Conservation (phyloP, 768 basidiomycete species). For the Naganishia vishniacii region DNA sequence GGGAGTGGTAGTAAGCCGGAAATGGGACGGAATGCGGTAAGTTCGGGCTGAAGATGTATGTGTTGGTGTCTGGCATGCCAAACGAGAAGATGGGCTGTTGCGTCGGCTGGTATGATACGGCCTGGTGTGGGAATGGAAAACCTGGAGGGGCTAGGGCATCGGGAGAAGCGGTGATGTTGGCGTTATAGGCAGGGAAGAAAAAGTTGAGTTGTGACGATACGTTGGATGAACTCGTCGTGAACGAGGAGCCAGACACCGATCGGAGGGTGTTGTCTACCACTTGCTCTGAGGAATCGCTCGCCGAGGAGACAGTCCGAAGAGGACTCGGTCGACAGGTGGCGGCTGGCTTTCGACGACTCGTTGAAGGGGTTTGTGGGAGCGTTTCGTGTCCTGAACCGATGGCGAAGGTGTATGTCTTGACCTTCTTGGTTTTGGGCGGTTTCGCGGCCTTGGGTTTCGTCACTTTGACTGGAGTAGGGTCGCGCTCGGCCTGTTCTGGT, state of each 20-base stretch:
- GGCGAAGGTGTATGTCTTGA: conserved; percentile 11
- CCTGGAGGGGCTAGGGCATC: no score
- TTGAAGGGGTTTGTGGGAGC: neutral
- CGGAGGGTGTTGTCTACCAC: neutral
- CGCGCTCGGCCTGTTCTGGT: no score
- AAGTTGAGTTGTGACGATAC: conserved; percentile 6
- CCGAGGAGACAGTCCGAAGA: conserved; percentile 1
- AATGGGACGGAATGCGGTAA: neutral
- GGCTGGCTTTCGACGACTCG: neutral
- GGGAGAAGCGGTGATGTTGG: neutral
- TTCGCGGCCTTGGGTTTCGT: neutral
- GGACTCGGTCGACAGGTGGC: neutral
- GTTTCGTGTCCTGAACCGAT: neutral
- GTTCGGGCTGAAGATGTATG: conserved; percentile 10
- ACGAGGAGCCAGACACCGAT: neutral
- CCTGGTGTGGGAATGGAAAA: no score
- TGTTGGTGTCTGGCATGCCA: neutral
- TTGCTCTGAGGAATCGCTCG: neutral
- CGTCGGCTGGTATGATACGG: neutral
- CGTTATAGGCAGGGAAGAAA: conserved; percentile 8
- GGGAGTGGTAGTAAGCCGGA: neutral
- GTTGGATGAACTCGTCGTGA: neutral
- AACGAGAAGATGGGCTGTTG: neutral
- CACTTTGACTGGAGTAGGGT: neutral
- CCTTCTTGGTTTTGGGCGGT: neutral